phyloP scores from a whole-genome alignment of 2,329 filamentous ascomycete genomes.

The Polychaeton citri region DNA sequence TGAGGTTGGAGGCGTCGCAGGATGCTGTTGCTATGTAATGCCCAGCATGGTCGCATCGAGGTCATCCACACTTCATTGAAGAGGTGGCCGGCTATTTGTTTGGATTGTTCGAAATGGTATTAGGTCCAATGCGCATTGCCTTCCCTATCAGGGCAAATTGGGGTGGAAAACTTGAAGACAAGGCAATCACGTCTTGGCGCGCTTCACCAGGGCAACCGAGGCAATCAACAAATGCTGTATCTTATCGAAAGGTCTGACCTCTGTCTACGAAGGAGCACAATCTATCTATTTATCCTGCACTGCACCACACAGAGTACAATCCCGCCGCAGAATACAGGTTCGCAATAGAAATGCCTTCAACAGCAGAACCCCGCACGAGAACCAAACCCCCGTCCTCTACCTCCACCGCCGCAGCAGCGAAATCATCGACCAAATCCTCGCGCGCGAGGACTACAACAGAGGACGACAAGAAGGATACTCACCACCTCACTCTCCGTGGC shows the following conservation, averaged over 20 bases:
- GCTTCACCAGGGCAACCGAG: no score
- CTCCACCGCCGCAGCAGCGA: neutral
- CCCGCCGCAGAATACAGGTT: no score
- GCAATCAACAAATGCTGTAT: no score
- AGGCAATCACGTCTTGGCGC: no score
- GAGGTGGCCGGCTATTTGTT: no score
- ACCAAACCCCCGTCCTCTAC: slow-evolving; percentile 3
- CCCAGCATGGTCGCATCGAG: slow-evolving; percentile 38
- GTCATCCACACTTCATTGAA: neutral
- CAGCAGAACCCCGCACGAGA: neutral
- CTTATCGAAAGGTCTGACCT: no score
- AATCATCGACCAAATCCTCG: slow-evolving; percentile 1
- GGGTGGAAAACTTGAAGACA: no score
- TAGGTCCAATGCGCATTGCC: neutral
- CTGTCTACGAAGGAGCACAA: no score
- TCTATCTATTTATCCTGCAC: no score
- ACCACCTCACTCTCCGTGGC: slow-evolving; percentile 86
- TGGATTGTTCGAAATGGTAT: neutral
- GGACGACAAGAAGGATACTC: slow-evolving; percentile 69
- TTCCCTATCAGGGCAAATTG: neutral
- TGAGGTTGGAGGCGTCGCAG: neutral
- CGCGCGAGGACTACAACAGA: slow-evolving; percentile 14
- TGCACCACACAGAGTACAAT: no score
- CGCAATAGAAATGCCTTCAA: neutral
- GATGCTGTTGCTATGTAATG: slow-evolving; percentile 24